Conservation (phyloP, 768 basidiomycete genomes). For the Serendipita vermifera region DNA sequence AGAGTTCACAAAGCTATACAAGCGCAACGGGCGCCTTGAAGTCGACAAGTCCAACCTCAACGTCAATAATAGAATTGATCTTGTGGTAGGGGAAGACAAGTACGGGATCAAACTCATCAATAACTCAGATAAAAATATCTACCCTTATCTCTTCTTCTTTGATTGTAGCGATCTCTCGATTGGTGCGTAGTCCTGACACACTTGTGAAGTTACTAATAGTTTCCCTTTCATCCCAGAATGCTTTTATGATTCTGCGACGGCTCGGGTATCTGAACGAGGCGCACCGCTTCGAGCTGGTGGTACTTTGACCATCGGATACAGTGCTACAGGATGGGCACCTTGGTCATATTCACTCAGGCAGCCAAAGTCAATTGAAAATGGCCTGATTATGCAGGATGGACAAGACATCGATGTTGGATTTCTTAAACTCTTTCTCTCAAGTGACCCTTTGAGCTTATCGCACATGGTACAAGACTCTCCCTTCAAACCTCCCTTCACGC, state of each 20-base stretch:
- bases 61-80: conserved; percentile 14
- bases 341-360: conserved; percentile 24
- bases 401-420: conserved; percentile 30
- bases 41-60: conserved; percentile 10
- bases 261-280: conserved; percentile 9
- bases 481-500: no score
- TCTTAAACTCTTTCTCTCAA: conserved; percentile 33
- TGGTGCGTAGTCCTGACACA: conserved; percentile 12
- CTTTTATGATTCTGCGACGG: background rate
- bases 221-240: background rate
- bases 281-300: conserved; percentile 6
- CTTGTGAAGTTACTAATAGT: no score
- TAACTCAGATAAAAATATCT: conserved; percentile 16
- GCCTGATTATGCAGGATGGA: conserved; percentile 23
- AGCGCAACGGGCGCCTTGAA: conserved; percentile 7
- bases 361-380: no score
- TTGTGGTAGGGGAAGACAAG: conserved; percentile 15
- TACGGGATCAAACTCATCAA: conserved; percentile 20
- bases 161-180: conserved; percentile 22
- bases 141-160: conserved; percentile 22
- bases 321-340: conserved; percentile 25
- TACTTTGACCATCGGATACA: conserved; percentile 30
- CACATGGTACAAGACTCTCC: conserved; percentile 26
- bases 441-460: conserved; percentile 25
- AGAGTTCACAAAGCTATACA: no score